Conservation (phyloP, 495 filamentous ascomycete genomes). For the Talaromyces borbonicus region DNA sequence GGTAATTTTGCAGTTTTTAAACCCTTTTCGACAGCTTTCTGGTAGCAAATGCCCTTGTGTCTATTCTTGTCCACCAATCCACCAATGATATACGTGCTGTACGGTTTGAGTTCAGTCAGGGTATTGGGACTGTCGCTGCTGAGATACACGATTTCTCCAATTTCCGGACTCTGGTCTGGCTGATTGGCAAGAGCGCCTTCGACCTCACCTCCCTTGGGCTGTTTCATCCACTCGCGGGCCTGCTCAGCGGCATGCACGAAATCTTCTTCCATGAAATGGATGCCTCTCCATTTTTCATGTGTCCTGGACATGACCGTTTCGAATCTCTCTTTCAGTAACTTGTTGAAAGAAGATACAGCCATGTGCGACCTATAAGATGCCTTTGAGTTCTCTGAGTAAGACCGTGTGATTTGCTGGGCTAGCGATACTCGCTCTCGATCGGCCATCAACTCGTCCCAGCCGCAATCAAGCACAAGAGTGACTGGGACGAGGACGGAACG, state of each 20-base stretch:
- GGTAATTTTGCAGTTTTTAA: conserved; percentile 84
- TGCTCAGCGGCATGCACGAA: conserved; percentile 53
- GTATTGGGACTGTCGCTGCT: conserved; percentile 78
- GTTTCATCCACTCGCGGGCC: conserved; percentile 51
- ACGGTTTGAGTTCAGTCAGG: conserved; percentile 65
- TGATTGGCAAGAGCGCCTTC: conserved; percentile 42
- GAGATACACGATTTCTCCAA: conserved; percentile 70
- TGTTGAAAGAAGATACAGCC: conserved; percentile 64
- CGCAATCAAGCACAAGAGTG: conserved; percentile 78
- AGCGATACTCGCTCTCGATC: conserved; percentile 76
- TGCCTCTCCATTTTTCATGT: conserved; percentile 69
- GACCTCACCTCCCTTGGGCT: conserved; percentile 38
- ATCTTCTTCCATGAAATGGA: conserved; percentile 59
- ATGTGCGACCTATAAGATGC: conserved; percentile 58
- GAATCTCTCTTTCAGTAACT: conserved; percentile 65
- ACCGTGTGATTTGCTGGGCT: conserved; percentile 68
- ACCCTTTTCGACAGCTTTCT: conserved; percentile 59
- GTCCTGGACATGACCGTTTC: conserved; percentile 58
- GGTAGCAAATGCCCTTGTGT: conserved; percentile 89
- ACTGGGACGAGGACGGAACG: conserved; percentile 53
- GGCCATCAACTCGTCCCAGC: conserved; percentile 82
- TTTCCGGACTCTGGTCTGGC: conserved; percentile 28
- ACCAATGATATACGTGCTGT: conserved; percentile 87
- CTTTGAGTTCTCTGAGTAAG: conserved; percentile 76
- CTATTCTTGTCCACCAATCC: conserved; percentile 92